Percentiles rank a stretch among this genome's conserved stretches.
Conservation (phyloP, 352 stramenopile species). For the Phytophthora europaea region DNA sequence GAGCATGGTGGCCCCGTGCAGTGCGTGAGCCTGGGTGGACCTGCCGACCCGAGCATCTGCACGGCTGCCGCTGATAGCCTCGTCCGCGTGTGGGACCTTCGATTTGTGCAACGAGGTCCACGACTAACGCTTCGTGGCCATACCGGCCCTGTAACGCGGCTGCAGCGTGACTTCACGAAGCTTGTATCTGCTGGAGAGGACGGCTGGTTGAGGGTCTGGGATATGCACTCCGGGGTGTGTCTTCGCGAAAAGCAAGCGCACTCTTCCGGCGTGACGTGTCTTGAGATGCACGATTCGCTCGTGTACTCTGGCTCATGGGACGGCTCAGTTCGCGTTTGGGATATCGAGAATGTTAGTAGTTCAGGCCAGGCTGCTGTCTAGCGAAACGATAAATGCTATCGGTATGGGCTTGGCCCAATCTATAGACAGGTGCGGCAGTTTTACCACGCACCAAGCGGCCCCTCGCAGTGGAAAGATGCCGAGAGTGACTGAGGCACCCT, state of each 20-base stretch:
- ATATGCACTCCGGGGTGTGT: slow-evolving; percentile 83
- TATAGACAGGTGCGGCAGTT: slow-evolving; percentile 10
- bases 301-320: slow-evolving; percentile 85
- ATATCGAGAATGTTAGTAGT: slow-evolving; percentile 56
- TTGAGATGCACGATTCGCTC: slow-evolving; percentile 67
- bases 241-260: slow-evolving; percentile 66
- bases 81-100: slow-evolving; percentile 86
- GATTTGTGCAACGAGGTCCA: slow-evolving; percentile 75
- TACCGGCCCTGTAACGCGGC: slow-evolving; percentile 58
- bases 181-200: slow-evolving; percentile 85
- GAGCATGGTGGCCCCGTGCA: slow-evolving; percentile 76
- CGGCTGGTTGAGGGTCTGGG: slow-evolving; percentile 75
- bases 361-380: slow-evolving; percentile 29
- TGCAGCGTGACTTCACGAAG: slow-evolving; percentile 86
- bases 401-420: background rate
- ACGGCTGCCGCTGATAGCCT: slow-evolving; percentile 78
- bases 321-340: slow-evolving; percentile 74
- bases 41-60: slow-evolving; percentile 82
- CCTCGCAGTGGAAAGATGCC: slow-evolving; percentile 9
- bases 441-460: slow-evolving; percentile 5
- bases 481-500: slow-evolving; percentile 2
- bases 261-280: slow-evolving; percentile 69
- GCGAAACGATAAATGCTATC: background rate
- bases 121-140: slow-evolving; percentile 70
- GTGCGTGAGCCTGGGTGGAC: slow-evolving; percentile 76